Evolutionary conservation across 2,329 filamentous ascomycete genomes (phyloP), one percentile per base, ranked within the genome.

Genomic region (Colletotrichum sp.): DNA sequence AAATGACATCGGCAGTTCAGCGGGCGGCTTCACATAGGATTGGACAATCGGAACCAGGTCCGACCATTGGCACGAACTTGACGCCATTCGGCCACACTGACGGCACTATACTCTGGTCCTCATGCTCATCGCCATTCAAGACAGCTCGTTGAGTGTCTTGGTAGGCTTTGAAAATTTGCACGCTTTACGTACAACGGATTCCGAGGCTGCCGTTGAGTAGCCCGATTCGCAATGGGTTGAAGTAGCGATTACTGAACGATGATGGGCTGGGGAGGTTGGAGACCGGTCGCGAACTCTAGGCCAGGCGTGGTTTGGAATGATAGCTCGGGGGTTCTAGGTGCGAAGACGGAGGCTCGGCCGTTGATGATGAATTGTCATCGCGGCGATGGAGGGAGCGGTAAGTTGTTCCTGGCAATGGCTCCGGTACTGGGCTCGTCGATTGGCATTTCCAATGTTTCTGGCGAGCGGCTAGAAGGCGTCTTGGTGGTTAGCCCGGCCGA

Each of bases 391-490:
- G 39, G 34, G 34, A 32, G 60, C 32, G 60, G 59, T 52, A 49
- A 71, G 26, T 16, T 52, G 32, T 65, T 64, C 30, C 44, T 74
- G 57, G 32, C 30, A 59, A 44, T 57, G 30, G 55, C 39, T 36
- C 66, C 55, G 66, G 66, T 24, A 49, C 28, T 66, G 34, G 36
- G n/a, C 44, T 26, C 24, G 15, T n/a, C 44, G 44, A 55, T 6
- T 66, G 60, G 34, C 24, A 66, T 44, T 65, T 32, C 32, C 44
- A 34, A 52, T 62, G 68, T 67, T 71, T 60, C 72, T 71, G 60
- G 72, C 32, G 26, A 28, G 68, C 9, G 34, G 60, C 72, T 66
- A 71, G 60, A 75, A 75, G 60, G 36, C 21, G 18, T 71, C 68
- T 57, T 28, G 36, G 24, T 57, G 28, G 57, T 70, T 44, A 73